phyloP scores from a whole-genome alignment of 2,329 filamentous ascomycete genomes.

The Rutstroemia sp. region DNA sequence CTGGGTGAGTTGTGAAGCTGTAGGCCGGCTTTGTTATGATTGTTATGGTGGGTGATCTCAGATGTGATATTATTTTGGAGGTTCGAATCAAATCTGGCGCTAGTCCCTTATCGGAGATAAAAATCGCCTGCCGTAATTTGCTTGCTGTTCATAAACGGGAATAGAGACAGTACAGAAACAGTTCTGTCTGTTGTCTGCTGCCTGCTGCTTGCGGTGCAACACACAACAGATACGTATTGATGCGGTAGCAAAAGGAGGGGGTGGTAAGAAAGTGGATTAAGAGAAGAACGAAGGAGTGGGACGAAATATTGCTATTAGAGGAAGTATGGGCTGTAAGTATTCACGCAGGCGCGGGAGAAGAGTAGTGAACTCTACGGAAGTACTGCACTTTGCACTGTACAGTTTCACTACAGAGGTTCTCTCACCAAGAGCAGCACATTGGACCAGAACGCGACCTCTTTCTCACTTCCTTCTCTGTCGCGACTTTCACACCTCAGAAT shows the following conservation, averaged over 20 bases:
- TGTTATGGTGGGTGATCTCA: background rate
- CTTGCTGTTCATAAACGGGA: background rate
- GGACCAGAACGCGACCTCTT: constrained; percentile 18
- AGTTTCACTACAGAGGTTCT: background rate
- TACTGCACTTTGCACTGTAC: background rate
- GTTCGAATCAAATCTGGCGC: constrained; percentile 7
- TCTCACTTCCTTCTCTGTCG: background rate
- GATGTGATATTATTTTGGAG: constrained; percentile 6
- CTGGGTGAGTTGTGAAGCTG: background rate
- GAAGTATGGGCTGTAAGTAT: too few relatives aligned
- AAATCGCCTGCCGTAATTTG: background rate
- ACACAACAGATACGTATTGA: too few relatives aligned
- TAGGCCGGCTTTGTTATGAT: background rate
- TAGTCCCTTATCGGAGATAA: constrained; percentile 9
- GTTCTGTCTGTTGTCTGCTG: too few relatives aligned
- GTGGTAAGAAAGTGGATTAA: too few relatives aligned
- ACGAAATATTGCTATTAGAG: too few relatives aligned
- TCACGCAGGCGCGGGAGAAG: background rate
- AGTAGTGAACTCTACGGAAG: background rate
- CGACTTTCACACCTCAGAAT: background rate
- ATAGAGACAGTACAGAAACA: too few relatives aligned
- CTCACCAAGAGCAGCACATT: background rate
- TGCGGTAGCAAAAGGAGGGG: too few relatives aligned
- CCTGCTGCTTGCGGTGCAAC: too few relatives aligned
- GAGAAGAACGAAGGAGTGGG: too few relatives aligned